These are phyloP conservation scores for Asterochloris sp. DNA, from an alignment of 139 green algal species.

Conservation along the genomic window DNA sequence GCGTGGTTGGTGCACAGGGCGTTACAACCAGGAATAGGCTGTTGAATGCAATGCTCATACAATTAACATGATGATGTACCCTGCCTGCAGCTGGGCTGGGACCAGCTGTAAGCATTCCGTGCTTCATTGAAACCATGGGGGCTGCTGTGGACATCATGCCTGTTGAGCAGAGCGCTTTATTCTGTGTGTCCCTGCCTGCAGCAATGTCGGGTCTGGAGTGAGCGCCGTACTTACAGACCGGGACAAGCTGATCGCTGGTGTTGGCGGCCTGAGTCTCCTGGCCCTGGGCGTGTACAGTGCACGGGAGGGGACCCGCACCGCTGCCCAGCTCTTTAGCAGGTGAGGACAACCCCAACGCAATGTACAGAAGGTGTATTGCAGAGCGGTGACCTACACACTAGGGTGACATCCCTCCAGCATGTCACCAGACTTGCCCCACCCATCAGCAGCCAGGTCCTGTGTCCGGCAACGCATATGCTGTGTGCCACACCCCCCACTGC, in stretches of 20 bases:
- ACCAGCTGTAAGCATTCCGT: neutral
- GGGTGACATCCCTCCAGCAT: neutral
- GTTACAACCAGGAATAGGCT: too few species aligned
- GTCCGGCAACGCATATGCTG: too few species aligned
- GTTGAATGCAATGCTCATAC: too few species aligned
- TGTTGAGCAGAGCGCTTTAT: neutral
- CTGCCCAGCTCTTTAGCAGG: constrained; percentile 33
- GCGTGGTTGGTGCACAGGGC: too few species aligned
- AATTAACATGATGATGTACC: too few species aligned
- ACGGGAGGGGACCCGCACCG: constrained; percentile 74
- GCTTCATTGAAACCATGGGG: neutral
- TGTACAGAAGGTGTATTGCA: neutral
- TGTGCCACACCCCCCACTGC: too few species aligned
- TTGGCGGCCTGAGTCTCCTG: constrained; percentile 71
- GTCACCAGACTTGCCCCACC: neutral
- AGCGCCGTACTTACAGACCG: constrained; percentile 75
- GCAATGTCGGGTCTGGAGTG: constrained; percentile 64
- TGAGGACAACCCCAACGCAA: neutral
- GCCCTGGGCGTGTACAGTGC: constrained; percentile 85
- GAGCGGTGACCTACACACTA: too few species aligned
- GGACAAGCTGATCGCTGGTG: constrained; percentile 65
- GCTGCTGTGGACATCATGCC: neutral
- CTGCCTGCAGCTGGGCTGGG: too few species aligned
- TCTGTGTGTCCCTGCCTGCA: neutral
- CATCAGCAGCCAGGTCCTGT: too few species aligned